Percentiles rank a stretch among this genome's conserved stretches.
Evolutionary conservation across 805 yeast genomes (phyloP).

Genomic region (Teunomyces lycoperdinae): DNA sequence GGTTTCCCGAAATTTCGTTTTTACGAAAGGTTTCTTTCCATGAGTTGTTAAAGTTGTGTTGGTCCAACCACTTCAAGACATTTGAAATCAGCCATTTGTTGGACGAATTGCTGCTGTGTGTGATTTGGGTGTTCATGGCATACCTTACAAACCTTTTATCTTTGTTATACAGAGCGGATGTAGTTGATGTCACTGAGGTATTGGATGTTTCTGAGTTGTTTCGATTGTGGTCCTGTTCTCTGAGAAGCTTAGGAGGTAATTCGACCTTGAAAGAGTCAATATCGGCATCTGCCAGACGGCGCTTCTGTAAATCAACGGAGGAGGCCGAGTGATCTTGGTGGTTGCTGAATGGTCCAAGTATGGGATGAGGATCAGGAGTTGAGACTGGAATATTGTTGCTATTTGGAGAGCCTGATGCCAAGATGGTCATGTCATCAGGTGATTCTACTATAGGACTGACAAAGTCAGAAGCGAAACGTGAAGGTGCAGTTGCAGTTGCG

Average conservation of each 20-base stretch:
- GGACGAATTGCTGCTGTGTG: constrained; percentile 29
- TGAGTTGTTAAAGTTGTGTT: constrained; percentile 63
- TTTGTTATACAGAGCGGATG: constrained; percentile 30
- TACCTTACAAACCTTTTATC: constrained; percentile 42
- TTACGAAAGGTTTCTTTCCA: constrained; percentile 69
- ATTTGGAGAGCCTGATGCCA: neutral
- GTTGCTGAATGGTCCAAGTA: neutral
- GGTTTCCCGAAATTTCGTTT: constrained; percentile 56
- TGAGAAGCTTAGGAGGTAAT: neutral
- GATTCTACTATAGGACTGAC: constrained; percentile 17
- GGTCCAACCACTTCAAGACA: constrained; percentile 65
- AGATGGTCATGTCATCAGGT: constrained; percentile 7
- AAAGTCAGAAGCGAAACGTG: constrained; percentile 6
- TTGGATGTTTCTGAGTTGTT: constrained; percentile 37
- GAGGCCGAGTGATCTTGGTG: neutral
- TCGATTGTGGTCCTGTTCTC: constrained; percentile 19
- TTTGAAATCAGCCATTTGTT: constrained; percentile 71
- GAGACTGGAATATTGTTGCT: too few relatives aligned
- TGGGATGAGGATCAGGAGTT: neutral
- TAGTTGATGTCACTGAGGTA: constrained; percentile 27
- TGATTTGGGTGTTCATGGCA: constrained; percentile 38
- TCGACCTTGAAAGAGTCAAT: neutral
- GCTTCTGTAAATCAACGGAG: neutral
- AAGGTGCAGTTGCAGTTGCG: neutral
- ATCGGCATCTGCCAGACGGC: neutral